Conservation (phyloP, 305 asterid genomes). For the Fraxinus floribunda region DNA sequence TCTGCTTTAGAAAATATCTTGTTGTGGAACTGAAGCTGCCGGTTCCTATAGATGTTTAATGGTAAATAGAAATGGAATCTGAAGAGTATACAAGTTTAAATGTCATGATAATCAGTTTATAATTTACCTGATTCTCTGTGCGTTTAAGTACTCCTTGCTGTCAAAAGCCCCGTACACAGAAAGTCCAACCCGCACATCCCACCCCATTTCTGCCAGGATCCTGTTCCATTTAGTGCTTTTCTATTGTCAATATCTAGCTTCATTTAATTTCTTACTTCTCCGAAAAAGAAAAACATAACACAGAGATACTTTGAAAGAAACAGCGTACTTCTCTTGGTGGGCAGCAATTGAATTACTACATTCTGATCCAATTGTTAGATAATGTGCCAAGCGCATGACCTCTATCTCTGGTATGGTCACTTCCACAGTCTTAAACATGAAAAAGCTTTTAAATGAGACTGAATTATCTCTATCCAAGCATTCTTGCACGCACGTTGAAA, state of each 20-base stretch:
- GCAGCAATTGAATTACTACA: constrained; percentile 53
- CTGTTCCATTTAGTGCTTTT: constrained; percentile 31
- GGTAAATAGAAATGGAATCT: background rate
- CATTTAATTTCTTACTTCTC: background rate
- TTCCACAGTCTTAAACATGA: constrained; percentile 49
- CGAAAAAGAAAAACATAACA: background rate
- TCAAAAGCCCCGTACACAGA: constrained; percentile 64
- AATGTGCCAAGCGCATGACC: constrained; percentile 89
- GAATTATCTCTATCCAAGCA: background rate
- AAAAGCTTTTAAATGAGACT: background rate
- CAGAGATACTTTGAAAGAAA: background rate
- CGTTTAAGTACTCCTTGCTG: constrained; percentile 82
- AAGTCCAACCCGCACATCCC: constrained; percentile 87
- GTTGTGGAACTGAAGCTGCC: constrained; percentile 64
- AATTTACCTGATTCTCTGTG: constrained; percentile 66
- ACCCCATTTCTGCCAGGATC: constrained; percentile 57
- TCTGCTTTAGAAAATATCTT: constrained; percentile 70
- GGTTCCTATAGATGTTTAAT: constrained; percentile 40
- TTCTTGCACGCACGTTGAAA: background rate
- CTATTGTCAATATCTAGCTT: background rate
- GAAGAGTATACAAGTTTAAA: background rate
- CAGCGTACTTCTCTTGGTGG: constrained; percentile 44
- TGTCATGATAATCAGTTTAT: background rate
- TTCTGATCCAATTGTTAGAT: constrained; percentile 76
- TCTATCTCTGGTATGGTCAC: constrained; percentile 85